phyloP scores from a whole-genome alignment of 306 rosid genomes.

The Elaeagnus macrophylla region DNA sequence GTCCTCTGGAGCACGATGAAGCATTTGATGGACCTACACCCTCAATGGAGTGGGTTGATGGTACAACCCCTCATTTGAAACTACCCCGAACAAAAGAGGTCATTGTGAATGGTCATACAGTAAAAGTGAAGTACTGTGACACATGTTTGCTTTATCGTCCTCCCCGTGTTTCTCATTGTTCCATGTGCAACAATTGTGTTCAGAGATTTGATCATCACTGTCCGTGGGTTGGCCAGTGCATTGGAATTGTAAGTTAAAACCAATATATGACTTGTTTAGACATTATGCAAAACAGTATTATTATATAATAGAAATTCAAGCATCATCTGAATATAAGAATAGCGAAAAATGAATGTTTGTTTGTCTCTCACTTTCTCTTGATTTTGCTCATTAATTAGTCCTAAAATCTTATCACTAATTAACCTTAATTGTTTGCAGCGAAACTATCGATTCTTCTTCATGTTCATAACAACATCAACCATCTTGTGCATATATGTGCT shows the following conservation, averaged over 20 bases:
- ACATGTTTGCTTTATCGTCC: slow-evolving; percentile 94
- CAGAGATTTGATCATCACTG: slow-evolving; percentile 98
- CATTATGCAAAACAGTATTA: no score
- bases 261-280: not conserved
- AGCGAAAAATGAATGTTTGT: slow-evolving; percentile 2
- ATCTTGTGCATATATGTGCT: slow-evolving; percentile 71
- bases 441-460: slow-evolving; percentile 82
- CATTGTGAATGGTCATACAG: slow-evolving; percentile 54
- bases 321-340: not conserved
- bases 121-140: slow-evolving; percentile 91
- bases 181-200: slow-evolving; percentile 95
- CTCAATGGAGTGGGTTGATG: slow-evolving; percentile 94
- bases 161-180: slow-evolving; percentile 95
- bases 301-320: no score
- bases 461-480: slow-evolving; percentile 84
- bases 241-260: slow-evolving; percentile 69
- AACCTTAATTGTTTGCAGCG: slow-evolving; percentile 67
- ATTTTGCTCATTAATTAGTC: not conserved
- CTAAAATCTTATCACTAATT: slow-evolving; percentile 9
- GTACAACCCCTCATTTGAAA: slow-evolving; percentile 71
- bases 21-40: slow-evolving; percentile 48
- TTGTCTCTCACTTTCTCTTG: not conserved
- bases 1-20: slow-evolving; percentile 74
- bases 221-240: slow-evolving; percentile 99
- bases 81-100: slow-evolving; percentile 85